Conservation (phyloP, 495 filamentous ascomycete species). For the Monascus purpureus region DNA sequence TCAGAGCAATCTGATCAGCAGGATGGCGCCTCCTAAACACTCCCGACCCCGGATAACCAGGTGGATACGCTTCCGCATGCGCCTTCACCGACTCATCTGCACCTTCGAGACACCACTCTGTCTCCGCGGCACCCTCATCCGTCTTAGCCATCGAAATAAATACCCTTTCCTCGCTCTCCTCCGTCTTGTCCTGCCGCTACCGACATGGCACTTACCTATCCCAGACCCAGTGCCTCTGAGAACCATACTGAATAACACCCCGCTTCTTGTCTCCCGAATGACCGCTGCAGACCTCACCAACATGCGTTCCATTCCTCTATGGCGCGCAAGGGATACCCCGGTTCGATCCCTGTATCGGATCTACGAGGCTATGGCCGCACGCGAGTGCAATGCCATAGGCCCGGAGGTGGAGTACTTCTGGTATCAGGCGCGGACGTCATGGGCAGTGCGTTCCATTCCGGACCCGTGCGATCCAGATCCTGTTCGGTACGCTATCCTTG, state of each 20-base stretch:
- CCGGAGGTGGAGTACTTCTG: conserved; percentile 15
- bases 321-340: conserved; percentile 10
- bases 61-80: too few relatives aligned
- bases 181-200: conserved; percentile 2
- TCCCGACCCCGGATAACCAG: background rate
- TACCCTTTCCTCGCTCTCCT: conserved; percentile 3
- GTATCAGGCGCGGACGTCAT: conserved; percentile 6
- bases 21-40: too few relatives aligned
- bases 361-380: conserved; percentile 10
- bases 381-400: conserved; percentile 4
- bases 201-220: conserved; percentile 1
- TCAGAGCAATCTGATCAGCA: too few relatives aligned
- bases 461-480: conserved; percentile 11
- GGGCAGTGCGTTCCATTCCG: conserved; percentile 4
- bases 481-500: conserved; percentile 12
- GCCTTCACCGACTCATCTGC: background rate
- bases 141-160: conserved; percentile 3
- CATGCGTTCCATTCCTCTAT: conserved; percentile 2
- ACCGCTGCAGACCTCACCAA: conserved; percentile 2
- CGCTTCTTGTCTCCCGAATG: conserved; percentile 1
- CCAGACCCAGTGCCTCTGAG: background rate
- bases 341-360: conserved; percentile 13
- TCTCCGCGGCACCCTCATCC: conserved; percentile 9
- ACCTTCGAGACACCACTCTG: conserved; percentile 11
- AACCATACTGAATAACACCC: conserved; percentile 1